Evolutionary conservation across 164 flowering plant species (phyloP).

Genomic region (Aristolochia californica): DNA sequence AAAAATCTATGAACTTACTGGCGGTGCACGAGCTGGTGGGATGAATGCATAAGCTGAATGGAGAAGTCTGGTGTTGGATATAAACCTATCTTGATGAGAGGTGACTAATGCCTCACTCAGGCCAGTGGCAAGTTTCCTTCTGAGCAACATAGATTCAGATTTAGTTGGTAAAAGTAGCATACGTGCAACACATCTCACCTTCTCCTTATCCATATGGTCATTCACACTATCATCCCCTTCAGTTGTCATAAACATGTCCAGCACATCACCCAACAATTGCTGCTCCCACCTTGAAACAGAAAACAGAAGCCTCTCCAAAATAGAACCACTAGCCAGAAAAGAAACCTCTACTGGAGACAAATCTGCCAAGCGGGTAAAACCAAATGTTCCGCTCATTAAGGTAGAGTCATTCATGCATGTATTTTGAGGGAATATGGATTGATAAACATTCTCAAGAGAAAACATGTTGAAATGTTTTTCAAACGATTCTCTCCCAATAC

Average conservation of each 20-base stretch:
- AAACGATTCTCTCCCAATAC: constrained; percentile 15
- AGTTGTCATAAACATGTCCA: constrained; percentile 50
- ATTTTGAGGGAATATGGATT: constrained; percentile 25
- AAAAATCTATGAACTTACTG: constrained; percentile 34
- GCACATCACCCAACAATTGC: constrained; percentile 39
- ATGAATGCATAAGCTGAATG: constrained; percentile 77
- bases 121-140: constrained; percentile 46
- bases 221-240: constrained; percentile 32
- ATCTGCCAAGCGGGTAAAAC: constrained; percentile 77
- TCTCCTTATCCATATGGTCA: constrained; percentile 35
- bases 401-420: constrained; percentile 13
- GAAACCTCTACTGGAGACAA: constrained; percentile 69
- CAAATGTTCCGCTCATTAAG: constrained; percentile 53
- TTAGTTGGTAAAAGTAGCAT: constrained; percentile 75
- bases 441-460: constrained; percentile 48
- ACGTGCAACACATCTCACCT: constrained; percentile 69
- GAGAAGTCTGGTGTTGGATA: constrained; percentile 52
- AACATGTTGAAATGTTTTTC: constrained; percentile 62
- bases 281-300: constrained; percentile 47
- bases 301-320: constrained; percentile 68
- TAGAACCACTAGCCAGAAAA: constrained; percentile 60
- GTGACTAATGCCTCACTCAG: constrained; percentile 48
- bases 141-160: constrained; percentile 36
- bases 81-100: constrained; percentile 67
- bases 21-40: constrained; percentile 84